Conservation (phyloP, 2,329 filamentous ascomycete species). For the Claviceps africana region DNA sequence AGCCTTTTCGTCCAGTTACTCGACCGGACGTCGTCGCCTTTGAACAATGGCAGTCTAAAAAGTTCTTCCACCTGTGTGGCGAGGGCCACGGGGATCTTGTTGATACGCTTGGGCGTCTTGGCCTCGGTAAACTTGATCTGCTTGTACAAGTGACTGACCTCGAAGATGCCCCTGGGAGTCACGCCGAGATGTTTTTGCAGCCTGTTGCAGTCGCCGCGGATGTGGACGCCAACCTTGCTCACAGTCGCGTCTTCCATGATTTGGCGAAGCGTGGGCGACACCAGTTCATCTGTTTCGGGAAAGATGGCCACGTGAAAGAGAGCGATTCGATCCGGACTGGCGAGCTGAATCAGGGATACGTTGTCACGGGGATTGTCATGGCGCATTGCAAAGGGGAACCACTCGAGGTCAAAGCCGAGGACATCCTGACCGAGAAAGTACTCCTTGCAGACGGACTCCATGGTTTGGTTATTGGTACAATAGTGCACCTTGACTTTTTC, state of each 20-base stretch:
- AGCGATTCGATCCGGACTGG: constrained; percentile 59
- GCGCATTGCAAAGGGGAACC: constrained; percentile 42
- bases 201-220: constrained; percentile 57
- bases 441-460: constrained; percentile 49
- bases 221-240: constrained; percentile 63
- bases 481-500: constrained; percentile 59
- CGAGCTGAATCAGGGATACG: constrained; percentile 71
- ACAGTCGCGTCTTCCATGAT: constrained; percentile 59
- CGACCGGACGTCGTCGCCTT: constrained; percentile 53
- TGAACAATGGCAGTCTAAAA: constrained; percentile 61
- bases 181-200: constrained; percentile 53
- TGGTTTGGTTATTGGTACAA: constrained; percentile 52
- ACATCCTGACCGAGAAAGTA: constrained; percentile 56
- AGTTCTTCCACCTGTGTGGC: constrained; percentile 56
- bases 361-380: constrained; percentile 45
- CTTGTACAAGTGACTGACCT: constrained; percentile 71
- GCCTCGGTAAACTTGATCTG: constrained; percentile 52
- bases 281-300: constrained; percentile 37
- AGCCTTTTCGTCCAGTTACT: constrained; percentile 61
- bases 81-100: constrained; percentile 52
- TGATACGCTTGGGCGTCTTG: constrained; percentile 41
- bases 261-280: constrained; percentile 54
- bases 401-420: constrained; percentile 85
- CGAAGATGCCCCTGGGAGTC: constrained; percentile 53
- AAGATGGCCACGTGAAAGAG: constrained; percentile 70